Evolutionary conservation across 768 basidiomycete genomes (phyloP), one percentile per base, ranked within the genome.

Genomic region (Lentinula edodes): DNA sequence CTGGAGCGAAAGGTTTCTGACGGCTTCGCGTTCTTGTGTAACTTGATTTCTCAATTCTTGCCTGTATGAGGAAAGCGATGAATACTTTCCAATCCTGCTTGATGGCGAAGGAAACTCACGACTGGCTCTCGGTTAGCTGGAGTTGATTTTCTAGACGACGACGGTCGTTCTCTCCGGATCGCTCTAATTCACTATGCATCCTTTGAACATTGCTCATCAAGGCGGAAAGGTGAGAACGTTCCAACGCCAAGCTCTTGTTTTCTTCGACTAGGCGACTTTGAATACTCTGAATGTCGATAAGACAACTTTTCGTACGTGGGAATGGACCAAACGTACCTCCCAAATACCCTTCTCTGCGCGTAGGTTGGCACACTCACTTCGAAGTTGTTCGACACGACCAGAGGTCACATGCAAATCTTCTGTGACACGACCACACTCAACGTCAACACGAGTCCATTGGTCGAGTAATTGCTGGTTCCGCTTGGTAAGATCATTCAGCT

Each of bases 301-400:
- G 51, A 56, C 68, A 51, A 68, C n/a, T 43, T 6, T 57, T 32
- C n/a, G 61, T 16, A 9, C 3, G 4, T 39, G 7, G 5, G 23
- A 62, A 28, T 42, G 20, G 28, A 4, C 38, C n/a, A 38, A 34
- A 69, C 82, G 36, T 57, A 91, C 93, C 87, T 93, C 91, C 89
- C 90, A 93, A 39, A 95, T 91, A 68, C 86, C 89, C 78, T 93
- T 95, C 81, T 98, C 96, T 0, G 94, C 95, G 46, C 90, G 86
- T 16, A 97, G 81, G 70, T 92, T 95, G 2, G 91, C 90, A 64
- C 80, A 84, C 67, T 98, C 95, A 65, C 90, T 92, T 9, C 92
- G 85, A 42, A 94, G 76, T 61, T 90, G 87, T 64, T 95, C 93
- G 15, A 88, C 74, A 23, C 81, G 80, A 28, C 82, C 77, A 63